Base-by-base conservation (phyloP, 441 rosid genomes). In the Hura crepitans region DNA sequence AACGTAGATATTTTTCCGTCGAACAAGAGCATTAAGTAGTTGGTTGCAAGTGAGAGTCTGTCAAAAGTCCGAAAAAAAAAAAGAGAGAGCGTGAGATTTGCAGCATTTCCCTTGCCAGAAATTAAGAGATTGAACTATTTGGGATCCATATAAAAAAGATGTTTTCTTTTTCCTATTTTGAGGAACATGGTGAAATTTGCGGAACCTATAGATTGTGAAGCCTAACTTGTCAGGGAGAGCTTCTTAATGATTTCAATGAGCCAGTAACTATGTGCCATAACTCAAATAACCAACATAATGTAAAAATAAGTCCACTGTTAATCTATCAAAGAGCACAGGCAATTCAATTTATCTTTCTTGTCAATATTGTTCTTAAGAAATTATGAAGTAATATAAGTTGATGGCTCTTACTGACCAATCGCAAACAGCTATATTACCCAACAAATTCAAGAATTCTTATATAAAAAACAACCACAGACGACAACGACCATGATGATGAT, bases 11-110 rank as follows among this genome's bases (percentile, higher is more conserved):
- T 83, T 87, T 82, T 88, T 92, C 62, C 84, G 87, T 54, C 85
- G 93, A 78, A 92, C 96, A 61, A 95, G 93, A 46, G 95, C 81
- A 81, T 86, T 92, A 65, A 95, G 86, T 67, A 95, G 86, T 74
- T 90, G 92, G 82, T 78, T 74, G 82, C 99, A 92, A 42, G 95
- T 85, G 45, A 90, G 84, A 53, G 75, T 91, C 99, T 95, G 83
- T 58, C 63, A 63, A 63, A 22, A n/a, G n/a, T n/a, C 10, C 15
- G 14, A 13, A 51, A 51, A 18, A 56, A 12, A 60, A 71, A 47
- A 72, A 67, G 4, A 50, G 54, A 39, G 61, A 74, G 67, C 59
- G 74, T 42, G 42, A 62, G 35, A 64, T 5, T 45, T 35, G 28
- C 58, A 42, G 25, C n/a, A 30, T 62, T 63, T 71, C n/a, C 65